These are phyloP conservation scores for Amylostereum areolatum DNA, from an alignment of 1,284 basidiomycete genomes.

Conservation along the genomic window DNA sequence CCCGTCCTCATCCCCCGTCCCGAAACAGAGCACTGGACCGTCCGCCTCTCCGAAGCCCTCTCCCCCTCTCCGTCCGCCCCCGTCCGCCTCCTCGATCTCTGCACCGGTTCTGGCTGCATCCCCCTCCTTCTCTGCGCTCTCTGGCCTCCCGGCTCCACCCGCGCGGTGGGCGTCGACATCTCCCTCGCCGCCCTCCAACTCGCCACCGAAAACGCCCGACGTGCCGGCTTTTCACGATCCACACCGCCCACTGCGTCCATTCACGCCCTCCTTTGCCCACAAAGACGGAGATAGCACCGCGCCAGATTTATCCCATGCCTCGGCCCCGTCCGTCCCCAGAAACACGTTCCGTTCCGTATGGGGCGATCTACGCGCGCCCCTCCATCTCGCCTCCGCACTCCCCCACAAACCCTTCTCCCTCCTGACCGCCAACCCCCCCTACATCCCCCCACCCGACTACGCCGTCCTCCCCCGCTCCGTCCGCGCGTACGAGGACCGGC, in stretches of 20 bases:
- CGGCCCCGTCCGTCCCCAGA: neutral
- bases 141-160: constrained; percentile 43
- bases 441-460: constrained; percentile 72
- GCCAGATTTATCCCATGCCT: neutral
- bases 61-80: constrained; percentile 32
- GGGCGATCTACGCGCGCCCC: constrained; percentile 41
- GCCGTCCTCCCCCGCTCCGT: constrained; percentile 62
- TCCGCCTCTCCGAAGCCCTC: constrained; percentile 45
- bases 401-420: constrained; percentile 60
- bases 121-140: constrained; percentile 71
- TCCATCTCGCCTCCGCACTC: constrained; percentile 25
- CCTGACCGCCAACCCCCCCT: constrained; percentile 91
- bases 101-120: constrained; percentile 88
- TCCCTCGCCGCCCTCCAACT: constrained; percentile 63
- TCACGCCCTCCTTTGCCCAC: constrained; percentile 12
- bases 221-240: neutral
- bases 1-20: constrained; percentile 89
- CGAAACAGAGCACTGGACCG: constrained; percentile 83
- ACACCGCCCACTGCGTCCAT: constrained; percentile 30
- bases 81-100: constrained; percentile 73
- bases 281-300: constrained; percentile 1
- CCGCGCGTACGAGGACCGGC: constrained; percentile 70
- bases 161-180: constrained; percentile 69
- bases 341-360: constrained; percentile 45
- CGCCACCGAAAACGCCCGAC: constrained; percentile 61